These are phyloP conservation scores for Podila epigama DNA, from an alignment of 192 early-diverging fungal genomes.

Conservation along the genomic window DNA sequence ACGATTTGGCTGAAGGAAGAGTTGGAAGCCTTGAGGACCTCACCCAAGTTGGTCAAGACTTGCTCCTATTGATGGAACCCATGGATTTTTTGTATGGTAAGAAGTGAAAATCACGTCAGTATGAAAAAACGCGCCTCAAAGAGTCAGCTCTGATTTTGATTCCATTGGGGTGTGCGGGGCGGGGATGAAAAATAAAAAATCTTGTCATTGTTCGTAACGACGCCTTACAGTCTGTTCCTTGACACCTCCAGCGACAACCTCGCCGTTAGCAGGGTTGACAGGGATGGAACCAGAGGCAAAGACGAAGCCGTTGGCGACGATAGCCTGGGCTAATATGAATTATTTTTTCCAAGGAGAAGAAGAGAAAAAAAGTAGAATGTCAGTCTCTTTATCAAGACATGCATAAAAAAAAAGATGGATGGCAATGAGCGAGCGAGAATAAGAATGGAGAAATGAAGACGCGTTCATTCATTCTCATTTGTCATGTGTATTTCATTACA, in stretches of 20 bases:
- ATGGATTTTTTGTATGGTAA: conserved; percentile 48
- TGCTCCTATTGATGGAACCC: conserved; percentile 50
- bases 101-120: no score
- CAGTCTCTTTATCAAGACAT: not conserved
- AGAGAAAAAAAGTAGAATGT: not conserved
- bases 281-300: conserved; percentile 84
- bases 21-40: conserved; percentile 83
- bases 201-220: no score
- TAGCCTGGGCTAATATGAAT: conserved; percentile 63
- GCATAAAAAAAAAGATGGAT: conserved; percentile 3
- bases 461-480: no score
- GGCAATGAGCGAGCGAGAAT: no score
- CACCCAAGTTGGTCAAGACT: conserved; percentile 83
- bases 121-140: no score
- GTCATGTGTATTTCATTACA: no score
- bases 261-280: conserved; percentile 77
- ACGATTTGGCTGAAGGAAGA: conserved; percentile 85
- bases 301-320: conserved; percentile 83
- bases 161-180: not conserved
- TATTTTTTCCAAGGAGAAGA: no score
- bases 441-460: no score
- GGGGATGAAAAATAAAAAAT: not conserved
- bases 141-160: no score
- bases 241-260: conserved; percentile 75
- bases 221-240: conserved; percentile 73